Evolutionary conservation across 345 rosid genomes (phyloP).

Genomic region (Sisymbrium irio): DNA sequence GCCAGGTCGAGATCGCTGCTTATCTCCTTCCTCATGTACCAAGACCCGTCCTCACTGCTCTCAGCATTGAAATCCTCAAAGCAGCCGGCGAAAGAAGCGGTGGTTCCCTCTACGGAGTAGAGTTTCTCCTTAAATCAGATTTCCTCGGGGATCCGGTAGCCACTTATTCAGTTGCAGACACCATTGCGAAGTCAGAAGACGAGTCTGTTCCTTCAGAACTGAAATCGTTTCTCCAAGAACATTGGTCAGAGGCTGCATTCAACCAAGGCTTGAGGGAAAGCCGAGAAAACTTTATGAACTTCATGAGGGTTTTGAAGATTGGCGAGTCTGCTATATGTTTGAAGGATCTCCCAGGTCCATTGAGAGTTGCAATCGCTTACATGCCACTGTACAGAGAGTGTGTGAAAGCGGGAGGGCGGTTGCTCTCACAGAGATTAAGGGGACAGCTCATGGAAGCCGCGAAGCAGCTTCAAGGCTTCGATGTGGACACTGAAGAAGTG

Average conservation of each 20-base stretch:
- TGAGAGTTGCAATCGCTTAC: constrained; percentile 77
- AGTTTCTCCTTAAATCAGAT: constrained; percentile 80
- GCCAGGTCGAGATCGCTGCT: constrained; percentile 79
- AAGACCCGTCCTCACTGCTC: constrained; percentile 80
- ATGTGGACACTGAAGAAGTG: constrained; percentile 49
- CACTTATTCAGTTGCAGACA: constrained; percentile 80
- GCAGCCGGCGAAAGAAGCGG: constrained; percentile 96
- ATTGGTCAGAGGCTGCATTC: constrained; percentile 94
- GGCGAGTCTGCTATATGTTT: constrained; percentile 74
- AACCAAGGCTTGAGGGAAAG: constrained; percentile 72
- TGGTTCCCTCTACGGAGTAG: constrained; percentile 89
- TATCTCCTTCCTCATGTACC: constrained; percentile 92
- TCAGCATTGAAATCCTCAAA: constrained; percentile 86
- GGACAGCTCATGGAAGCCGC: constrained; percentile 86
- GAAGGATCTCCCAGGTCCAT: constrained; percentile 70
- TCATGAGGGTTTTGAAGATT: constrained; percentile 60
- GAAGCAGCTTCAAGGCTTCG: constrained; percentile 63
- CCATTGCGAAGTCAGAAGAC: constrained; percentile 82
- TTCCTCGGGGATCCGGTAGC: constrained; percentile 82
- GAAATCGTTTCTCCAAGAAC: constrained; percentile 62
- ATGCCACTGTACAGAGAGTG: constrained; percentile 84
- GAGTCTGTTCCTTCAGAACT: constrained; percentile 75
- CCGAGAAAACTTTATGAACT: constrained; percentile 58
- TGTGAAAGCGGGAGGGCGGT: constrained; percentile 49
- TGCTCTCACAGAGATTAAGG: constrained; percentile 72